Evolutionary conservation across 257 asterid genomes (phyloP), one percentile per base, ranked within the genome.

Genomic region (Knoxia roxburghii): DNA sequence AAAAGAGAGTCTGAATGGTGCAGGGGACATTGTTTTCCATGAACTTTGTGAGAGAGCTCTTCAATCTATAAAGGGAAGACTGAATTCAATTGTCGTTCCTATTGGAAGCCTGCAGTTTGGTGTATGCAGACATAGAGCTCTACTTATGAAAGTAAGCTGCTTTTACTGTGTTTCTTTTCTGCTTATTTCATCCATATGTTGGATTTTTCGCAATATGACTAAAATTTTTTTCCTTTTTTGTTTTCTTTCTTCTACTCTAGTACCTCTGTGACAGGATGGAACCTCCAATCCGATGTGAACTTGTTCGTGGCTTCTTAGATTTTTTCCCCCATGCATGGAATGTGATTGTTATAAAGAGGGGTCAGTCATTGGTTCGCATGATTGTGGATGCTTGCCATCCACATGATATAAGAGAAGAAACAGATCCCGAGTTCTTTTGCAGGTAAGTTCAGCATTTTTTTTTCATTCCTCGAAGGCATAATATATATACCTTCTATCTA

Each of bases 271-370:
- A 90, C 71, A 88, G 89, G 53, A 73, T 90, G 85, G 91, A 86
- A 70, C 99, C 99, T 72, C 88, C 65, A 61, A 79, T 93, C 62
- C 96, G 91, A 61, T 93, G 97, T 81, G 99, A 90, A 82, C 96
- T 93, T 71, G 90, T 93, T 74, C 79, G 99, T 72, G 99, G 99
- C 62, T 93, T 86, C 85, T 79, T 93, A 86, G 99, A 93, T 68
- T 90, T 90, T 72, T 78, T 82, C 1, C 99, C 95, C 1, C 99
- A 93, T 85, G 99, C 97, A 23, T 93, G 99, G 99, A 93, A 93
- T 77, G 96, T 90, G n/a, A 72, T 93, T 43, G 76, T 81, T 63
- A 60, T 90, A 35, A 81, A 85, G 79, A 81, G 83, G 82, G 89
- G 95, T 27, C 81, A 80, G 24, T 79, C 85, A 30, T 74, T 72